Base-by-base conservation (phyloP, 2,329 filamentous ascomycete genomes). In the Penicillium nordicum region DNA sequence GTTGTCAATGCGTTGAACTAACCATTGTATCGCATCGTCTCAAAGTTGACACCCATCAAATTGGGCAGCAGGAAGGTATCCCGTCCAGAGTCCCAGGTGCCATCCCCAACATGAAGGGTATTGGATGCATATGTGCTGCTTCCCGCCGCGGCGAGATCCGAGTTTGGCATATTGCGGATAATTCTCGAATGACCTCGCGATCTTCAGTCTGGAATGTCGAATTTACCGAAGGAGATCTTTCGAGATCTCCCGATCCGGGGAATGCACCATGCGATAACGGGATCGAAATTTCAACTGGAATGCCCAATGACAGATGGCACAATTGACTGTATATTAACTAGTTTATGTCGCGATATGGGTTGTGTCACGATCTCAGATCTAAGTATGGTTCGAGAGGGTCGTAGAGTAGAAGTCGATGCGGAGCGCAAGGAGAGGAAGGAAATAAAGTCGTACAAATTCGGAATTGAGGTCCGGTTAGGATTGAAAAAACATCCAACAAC, bases 21-120 rank as follows among this genome's bases (percentile, higher is more conserved):
- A 85, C 83, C 85, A 77, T 88, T 88, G 72, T 87, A 86, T 70
- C 79, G 81, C 80, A 85, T 88, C 4, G 84, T 87, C 47, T 80
- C 84, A 69, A 87, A 85, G 67, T 88, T 87, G 37, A 86, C 66
- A 18, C 85, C 85, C 71, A 84, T 80, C 53, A 88, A 69, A 64
- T 87, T 87, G 43, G 85, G 85, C 53, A 88, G 71, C 62, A 88
- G 76, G 67, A 88, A 88, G 11, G 80, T 84, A 65, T 88, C 84
- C 60, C 83, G 78, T 60, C 78, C 73, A 32, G 78, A 79, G 62
- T 87, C 83, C 85, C 85, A 88, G 61, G 85, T 88, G 40, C 85
- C 85, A 73, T 88, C 85, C 48, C 85, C 85, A 48, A 88, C 84
- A 67, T 82, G 79, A 73, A 88, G 77, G 41, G 82, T 84, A 70